A percentile compares a stretch with the other conserved stretches of the same genome.
Conservation (phyloP, 2,329 filamentous ascomycete genomes). For the Samsoniella hepiali region DNA sequence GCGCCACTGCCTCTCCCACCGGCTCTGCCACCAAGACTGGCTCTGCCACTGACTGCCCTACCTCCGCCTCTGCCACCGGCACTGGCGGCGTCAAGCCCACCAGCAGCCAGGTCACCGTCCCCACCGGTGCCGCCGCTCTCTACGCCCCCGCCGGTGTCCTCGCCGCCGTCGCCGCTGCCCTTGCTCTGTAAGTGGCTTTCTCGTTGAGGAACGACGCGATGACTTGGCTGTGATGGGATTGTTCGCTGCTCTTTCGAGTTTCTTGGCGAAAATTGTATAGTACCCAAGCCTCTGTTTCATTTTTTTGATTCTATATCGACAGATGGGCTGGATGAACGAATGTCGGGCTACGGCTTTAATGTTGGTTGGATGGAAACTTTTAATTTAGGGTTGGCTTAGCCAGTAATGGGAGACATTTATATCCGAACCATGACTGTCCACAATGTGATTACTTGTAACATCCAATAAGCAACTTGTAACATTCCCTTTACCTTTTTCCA, state of each 20-base stretch:
- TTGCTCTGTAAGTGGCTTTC: slow-evolving; percentile 19
- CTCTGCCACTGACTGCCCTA: not conserved
- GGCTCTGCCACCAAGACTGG: not conserved
- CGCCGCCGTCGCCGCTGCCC: slow-evolving; percentile 18
- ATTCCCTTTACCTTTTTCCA: too few species aligned
- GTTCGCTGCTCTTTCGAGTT: slow-evolving; percentile 6
- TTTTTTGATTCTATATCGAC: slow-evolving; percentile 6
- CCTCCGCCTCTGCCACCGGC: slow-evolving; percentile 1
- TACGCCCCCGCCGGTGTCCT: slow-evolving; percentile 18
- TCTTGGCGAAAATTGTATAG: slow-evolving; percentile 16
- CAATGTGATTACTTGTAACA: not conserved
- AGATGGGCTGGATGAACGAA: slow-evolving; percentile 1
- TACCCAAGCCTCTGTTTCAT: slow-evolving; percentile 17
- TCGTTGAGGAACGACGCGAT: slow-evolving; percentile 12
- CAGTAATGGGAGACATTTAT: slow-evolving; percentile 14
- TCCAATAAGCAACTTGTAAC: too few species aligned
- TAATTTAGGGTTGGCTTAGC: slow-evolving; percentile 17
- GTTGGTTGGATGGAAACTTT: slow-evolving; percentile 16
- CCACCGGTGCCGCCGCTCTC: slow-evolving; percentile 9
- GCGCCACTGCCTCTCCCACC: not conserved
- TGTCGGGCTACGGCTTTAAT: not conserved
- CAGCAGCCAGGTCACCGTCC: slow-evolving; percentile 11
- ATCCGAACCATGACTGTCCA: not conserved
- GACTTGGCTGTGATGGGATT: slow-evolving; percentile 8
- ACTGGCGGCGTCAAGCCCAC: slow-evolving; percentile 20